A percentile compares a stretch with the other conserved stretches of the same genome.
phyloP scores from a whole-genome alignment of 306 rosid species.

The Begonia loranthoides region DNA sequence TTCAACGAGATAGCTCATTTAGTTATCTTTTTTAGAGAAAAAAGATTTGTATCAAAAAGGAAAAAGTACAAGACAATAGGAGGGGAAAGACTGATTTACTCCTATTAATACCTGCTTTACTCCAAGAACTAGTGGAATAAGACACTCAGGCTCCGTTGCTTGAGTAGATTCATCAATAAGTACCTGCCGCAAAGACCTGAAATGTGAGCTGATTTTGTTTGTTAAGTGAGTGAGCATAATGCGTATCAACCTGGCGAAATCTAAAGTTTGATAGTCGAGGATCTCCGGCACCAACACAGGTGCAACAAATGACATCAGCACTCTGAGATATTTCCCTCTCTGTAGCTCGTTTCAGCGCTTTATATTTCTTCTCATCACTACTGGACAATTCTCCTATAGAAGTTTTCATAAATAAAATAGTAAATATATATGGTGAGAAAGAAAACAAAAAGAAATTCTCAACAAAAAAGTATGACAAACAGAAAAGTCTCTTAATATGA shows the following conservation, averaged over 20 bases:
- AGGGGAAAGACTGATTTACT: background rate
- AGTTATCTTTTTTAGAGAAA: too few species aligned
- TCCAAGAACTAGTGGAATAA: conserved; percentile 97
- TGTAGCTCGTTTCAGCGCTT: conserved; percentile 95
- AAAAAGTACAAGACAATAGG: too few species aligned
- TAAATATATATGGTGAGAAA: too few species aligned
- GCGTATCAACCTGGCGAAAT: conserved; percentile 87
- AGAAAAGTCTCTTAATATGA: too few species aligned
- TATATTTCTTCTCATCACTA: conserved; percentile 94
- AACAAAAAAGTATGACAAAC: too few species aligned
- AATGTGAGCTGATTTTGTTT: conserved; percentile 11
- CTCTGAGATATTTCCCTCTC: conserved; percentile 99
- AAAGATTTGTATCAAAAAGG: too few species aligned
- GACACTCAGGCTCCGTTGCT: conserved; percentile 97
- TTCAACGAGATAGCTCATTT: background rate
- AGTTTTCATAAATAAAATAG: background rate
- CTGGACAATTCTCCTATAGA: conserved; percentile 86
- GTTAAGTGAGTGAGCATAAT: background rate
- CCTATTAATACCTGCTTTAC: conserved; percentile 73
- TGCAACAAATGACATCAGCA: conserved; percentile 99
- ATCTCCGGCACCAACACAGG: conserved; percentile 99
- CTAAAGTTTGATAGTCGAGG: conserved; percentile 94
- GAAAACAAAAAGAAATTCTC: too few species aligned
- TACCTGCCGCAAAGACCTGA: conserved; percentile 32
- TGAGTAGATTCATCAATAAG: conserved; percentile 99